A percentile compares a stretch with the other conserved stretches of the same genome.
phyloP scores from a whole-genome alignment of 2,329 filamentous ascomycete genomes.

The Colletotrichum tropicicola region DNA sequence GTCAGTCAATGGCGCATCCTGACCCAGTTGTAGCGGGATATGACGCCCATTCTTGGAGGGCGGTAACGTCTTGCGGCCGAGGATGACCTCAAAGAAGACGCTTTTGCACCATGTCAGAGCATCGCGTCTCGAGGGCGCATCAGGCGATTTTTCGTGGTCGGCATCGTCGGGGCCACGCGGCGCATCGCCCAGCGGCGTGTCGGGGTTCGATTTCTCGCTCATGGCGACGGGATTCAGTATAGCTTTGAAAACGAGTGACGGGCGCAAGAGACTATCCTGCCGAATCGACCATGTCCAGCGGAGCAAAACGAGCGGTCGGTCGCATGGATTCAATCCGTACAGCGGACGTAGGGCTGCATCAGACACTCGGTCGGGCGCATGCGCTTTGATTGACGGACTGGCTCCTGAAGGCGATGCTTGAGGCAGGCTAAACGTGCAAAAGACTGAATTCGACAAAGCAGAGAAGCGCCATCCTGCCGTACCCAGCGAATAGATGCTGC shows the following conservation, averaged over 20 bases:
- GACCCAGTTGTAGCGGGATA: conserved; percentile 52
- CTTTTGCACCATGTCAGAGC: conserved; percentile 36
- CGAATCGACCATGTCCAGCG: background rate
- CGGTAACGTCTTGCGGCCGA: conserved; percentile 73
- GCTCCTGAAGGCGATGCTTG: background rate
- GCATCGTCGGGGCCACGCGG: background rate
- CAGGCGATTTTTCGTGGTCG: background rate
- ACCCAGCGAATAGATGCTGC: background rate
- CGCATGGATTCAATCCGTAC: background rate
- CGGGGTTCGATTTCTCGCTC: background rate
- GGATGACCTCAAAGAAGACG: conserved; percentile 56
- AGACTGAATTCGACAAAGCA: background rate
- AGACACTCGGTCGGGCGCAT: background rate
- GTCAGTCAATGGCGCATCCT: conserved; percentile 54
- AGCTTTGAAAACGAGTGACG: conserved; percentile 8
- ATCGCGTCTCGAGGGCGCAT: background rate
- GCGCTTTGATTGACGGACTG: background rate
- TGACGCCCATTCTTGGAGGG: conserved; percentile 76
- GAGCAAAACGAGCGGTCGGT: background rate
- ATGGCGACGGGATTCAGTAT: background rate
- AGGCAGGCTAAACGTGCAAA: background rate
- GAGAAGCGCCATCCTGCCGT: conserved; percentile 6
- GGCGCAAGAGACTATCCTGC: background rate
- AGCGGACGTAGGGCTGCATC: background rate
- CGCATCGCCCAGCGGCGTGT: background rate